Percentiles rank a stretch among this genome's conserved stretches.
These are phyloP conservation scores for Eutypa lata DNA, from an alignment of 2,329 filamentous ascomycete species.

Conservation along the genomic window DNA sequence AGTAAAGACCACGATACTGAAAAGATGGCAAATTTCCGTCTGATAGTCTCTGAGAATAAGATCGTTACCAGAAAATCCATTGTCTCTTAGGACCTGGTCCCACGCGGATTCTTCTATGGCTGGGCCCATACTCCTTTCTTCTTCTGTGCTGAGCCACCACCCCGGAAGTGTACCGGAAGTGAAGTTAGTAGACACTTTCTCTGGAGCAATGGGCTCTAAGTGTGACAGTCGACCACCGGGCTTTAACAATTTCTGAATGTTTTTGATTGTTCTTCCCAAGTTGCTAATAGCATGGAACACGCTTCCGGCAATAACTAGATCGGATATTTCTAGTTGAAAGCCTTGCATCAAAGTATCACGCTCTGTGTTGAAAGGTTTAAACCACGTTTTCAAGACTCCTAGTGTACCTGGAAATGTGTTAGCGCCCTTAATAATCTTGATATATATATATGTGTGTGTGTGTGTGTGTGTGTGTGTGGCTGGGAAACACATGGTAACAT, in stretches of 20 bases:
- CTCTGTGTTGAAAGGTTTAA: slow-evolving; percentile 13
- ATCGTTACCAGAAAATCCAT: not conserved
- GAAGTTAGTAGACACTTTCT: not conserved
- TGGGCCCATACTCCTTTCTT: not conserved
- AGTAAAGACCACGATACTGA: not conserved
- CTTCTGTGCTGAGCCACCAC: not conserved
- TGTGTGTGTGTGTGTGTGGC: no score
- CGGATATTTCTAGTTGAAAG: slow-evolving; percentile 8
- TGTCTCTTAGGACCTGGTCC: not conserved
- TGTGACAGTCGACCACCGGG: slow-evolving; percentile 11
- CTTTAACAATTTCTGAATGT: slow-evolving; percentile 10
- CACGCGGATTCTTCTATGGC: not conserved
- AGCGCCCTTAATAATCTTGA: no score
- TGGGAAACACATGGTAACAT: no score
- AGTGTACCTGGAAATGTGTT: no score
- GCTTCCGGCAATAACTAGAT: slow-evolving; percentile 16
- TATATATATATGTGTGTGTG: no score
- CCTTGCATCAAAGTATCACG: slow-evolving; percentile 9
- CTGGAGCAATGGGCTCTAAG: slow-evolving; percentile 4
- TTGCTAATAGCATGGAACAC: slow-evolving; percentile 15
- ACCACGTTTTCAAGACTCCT: no score
- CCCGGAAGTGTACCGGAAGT: not conserved
- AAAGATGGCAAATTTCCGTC: not conserved
- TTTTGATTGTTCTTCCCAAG: slow-evolving; percentile 9
- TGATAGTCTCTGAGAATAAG: not conserved